These are phyloP conservation scores for Alopecurus myosuroides DNA, from an alignment of 176 grass and related monocot genomes.

Conservation along the genomic window DNA sequence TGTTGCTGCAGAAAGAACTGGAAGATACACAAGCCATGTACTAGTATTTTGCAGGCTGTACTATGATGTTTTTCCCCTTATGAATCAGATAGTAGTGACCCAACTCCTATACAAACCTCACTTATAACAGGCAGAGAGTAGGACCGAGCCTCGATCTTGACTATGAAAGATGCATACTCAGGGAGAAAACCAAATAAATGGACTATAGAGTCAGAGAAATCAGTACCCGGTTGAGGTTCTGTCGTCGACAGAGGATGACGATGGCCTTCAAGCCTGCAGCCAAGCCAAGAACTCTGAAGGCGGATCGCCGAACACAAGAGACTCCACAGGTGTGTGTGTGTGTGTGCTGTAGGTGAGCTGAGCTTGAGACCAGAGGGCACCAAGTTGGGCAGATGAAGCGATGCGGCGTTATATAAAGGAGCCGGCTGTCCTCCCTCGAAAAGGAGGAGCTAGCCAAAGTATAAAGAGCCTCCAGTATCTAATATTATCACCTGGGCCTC, in stretches of 20 bases:
- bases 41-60: neutral
- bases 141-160: neutral
- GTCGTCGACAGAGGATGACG: conserved; percentile 1
- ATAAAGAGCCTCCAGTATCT: conserved; percentile 37
- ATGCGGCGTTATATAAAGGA: conserved; percentile 44
- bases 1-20: neutral
- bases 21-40: neutral
- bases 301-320: neutral
- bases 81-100: neutral
- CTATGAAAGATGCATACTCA: neutral
- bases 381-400: conserved; percentile 39
- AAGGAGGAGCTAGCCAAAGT: conserved; percentile 44
- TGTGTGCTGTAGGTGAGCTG: conserved; percentile 23
- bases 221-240: conserved; percentile 19
- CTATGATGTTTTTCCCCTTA: neutral
- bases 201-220: neutral
- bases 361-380: conserved; percentile 31
- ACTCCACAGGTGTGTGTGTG: conserved; percentile 1
- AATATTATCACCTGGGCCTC: conserved; percentile 60
- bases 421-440: conserved; percentile 30
- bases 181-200: neutral
- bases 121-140: neutral
- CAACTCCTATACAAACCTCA: neutral
- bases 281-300: neutral
- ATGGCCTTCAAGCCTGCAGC: neutral